A percentile compares a stretch with the other conserved stretches of the same genome.
Evolutionary conservation across 805 yeast species (phyloP).

Genomic region (Pichia rugopelliculosa): DNA sequence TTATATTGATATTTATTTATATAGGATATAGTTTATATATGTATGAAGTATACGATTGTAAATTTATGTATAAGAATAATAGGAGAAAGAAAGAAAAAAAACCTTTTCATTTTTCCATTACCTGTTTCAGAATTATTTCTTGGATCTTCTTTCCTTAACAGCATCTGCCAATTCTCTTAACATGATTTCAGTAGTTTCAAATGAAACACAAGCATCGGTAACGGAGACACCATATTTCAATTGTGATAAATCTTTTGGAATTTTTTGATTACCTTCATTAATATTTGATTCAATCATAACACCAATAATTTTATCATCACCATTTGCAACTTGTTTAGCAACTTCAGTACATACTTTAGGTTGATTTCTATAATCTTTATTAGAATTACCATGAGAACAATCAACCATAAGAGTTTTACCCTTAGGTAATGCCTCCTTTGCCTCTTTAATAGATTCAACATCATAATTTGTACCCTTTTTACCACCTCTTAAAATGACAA

Average conservation of each 20-base stretch:
- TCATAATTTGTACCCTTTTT: conserved; percentile 91
- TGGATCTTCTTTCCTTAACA: conserved; percentile 69
- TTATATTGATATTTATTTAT: no score
- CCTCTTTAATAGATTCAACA: conserved; percentile 64
- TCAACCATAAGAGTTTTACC: conserved; percentile 76
- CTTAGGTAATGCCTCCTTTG: conserved; percentile 51
- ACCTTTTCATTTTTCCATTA: no score
- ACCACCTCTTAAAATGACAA: conserved; percentile 94
- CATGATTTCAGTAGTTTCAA: conserved; percentile 83
- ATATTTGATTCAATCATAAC: conserved; percentile 94
- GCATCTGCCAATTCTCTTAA: conserved; percentile 74
- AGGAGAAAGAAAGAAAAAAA: background rate
- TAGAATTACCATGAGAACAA: conserved; percentile 96
- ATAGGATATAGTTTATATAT: no score
- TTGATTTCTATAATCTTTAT: conserved; percentile 90
- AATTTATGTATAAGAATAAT: background rate
- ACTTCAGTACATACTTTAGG: conserved; percentile 83
- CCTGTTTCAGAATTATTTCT: background rate
- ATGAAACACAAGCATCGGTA: conserved; percentile 93
- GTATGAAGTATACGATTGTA: no score
- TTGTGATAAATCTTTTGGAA: conserved; percentile 52
- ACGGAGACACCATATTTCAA: conserved; percentile 91
- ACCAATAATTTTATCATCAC: conserved; percentile 79
- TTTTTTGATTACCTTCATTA: conserved; percentile 84
- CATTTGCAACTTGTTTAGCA: conserved; percentile 72